Conservation (phyloP, 2,329 filamentous ascomycete genomes). For the Talaromyces sp. region DNA sequence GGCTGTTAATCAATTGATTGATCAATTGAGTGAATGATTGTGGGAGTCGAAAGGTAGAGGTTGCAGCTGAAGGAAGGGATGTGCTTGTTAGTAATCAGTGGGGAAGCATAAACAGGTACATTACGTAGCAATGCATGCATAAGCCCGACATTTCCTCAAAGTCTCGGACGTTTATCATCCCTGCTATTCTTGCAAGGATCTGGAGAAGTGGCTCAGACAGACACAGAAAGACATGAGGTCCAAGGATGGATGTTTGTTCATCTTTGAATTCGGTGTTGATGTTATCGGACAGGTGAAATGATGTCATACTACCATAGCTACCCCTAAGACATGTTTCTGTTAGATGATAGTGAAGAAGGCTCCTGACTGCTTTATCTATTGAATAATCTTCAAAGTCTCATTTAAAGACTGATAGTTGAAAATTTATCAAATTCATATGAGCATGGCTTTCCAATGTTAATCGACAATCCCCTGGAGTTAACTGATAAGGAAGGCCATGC, state of each 20-base stretch:
- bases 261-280: background rate
- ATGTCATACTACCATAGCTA: background rate
- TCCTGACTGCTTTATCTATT: background rate
- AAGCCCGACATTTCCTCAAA: background rate
- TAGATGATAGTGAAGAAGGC: background rate
- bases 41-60: background rate
- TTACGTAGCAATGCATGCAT: slow-evolving; percentile 6
- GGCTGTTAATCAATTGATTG: background rate
- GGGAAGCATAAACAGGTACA: slow-evolving; percentile 2
- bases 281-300: background rate
- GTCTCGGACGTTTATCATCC: background rate
- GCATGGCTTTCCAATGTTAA: background rate
- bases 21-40: background rate
- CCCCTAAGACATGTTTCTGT: background rate
- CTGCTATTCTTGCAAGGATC: background rate
- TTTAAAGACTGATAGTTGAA: background rate
- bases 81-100: slow-evolving; percentile 9
- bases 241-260: background rate
- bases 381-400: background rate
- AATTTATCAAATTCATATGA: background rate
- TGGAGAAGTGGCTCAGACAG: background rate
- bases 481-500: background rate
- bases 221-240: background rate
- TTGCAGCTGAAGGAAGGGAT: background rate
- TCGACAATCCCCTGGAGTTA: background rate